These are phyloP conservation scores for Aspergillus nomiae DNA, from an alignment of 2,329 filamentous ascomycete genomes.

Conservation along the genomic window DNA sequence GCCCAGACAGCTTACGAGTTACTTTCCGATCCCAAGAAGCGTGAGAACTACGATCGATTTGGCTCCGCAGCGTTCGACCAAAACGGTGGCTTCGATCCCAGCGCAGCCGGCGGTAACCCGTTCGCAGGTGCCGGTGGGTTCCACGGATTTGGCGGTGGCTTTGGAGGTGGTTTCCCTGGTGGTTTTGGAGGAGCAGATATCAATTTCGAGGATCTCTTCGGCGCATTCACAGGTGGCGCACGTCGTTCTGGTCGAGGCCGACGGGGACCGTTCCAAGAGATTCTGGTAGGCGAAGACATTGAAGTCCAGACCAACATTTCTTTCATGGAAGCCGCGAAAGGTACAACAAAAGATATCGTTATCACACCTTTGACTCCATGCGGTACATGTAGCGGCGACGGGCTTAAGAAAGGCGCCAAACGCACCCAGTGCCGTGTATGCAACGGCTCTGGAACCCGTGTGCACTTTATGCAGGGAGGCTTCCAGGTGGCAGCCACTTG, in stretches of 20 bases:
- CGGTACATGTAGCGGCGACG: slow-evolving; percentile 78
- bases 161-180: slow-evolving; percentile 56
- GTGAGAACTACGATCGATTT: slow-evolving; percentile 87
- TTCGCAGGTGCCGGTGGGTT: slow-evolving; percentile 65
- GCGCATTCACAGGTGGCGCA: slow-evolving; percentile 71
- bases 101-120: slow-evolving; percentile 53
- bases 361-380: slow-evolving; percentile 82
- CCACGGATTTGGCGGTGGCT: slow-evolving; percentile 58
- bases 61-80: slow-evolving; percentile 75
- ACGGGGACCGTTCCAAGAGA: slow-evolving; percentile 75
- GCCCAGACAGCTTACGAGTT: slow-evolving; percentile 94
- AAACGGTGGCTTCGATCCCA: slow-evolving; percentile 76
- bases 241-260: slow-evolving; percentile 55
- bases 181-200: slow-evolving; percentile 73
- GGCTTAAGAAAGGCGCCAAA: slow-evolving; percentile 78
- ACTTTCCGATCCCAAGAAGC: slow-evolving; percentile 89
- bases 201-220: slow-evolving; percentile 96
- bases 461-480: slow-evolving; percentile 87
- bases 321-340: slow-evolving; percentile 95
- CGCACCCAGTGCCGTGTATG: slow-evolving; percentile 75
- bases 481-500: slow-evolving; percentile 97
- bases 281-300: slow-evolving; percentile 92
- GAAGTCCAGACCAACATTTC: slow-evolving; percentile 91
- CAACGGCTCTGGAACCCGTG: slow-evolving; percentile 80
- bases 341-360: slow-evolving; percentile 81